Evolutionary conservation across 306 rosid species (phyloP), one percentile per base, ranked within the genome.

Genomic region (Rosa multiflora): DNA sequence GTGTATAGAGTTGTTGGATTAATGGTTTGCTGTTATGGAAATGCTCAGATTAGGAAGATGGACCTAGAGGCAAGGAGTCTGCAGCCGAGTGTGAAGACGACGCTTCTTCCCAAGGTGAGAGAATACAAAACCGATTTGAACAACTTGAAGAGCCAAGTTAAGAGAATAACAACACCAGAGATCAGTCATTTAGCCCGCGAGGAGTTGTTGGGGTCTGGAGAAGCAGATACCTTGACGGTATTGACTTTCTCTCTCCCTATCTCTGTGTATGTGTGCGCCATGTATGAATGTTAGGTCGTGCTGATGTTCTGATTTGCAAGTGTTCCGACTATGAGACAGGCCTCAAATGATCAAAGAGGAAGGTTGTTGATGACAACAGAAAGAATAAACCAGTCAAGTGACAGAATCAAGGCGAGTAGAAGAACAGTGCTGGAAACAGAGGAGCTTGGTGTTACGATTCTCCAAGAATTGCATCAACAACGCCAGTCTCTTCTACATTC

Each of bases 21-120:
- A 18, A 17, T 62, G 13, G 51, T 67, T 74, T 62, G 46, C 8
- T 42, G 48, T 67, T n/a, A 74, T 79, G 73, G 8, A 62, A 55
- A 70, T 71, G 21, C 76, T 48, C 80, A 87, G 95, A 75, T 90
- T 72, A 80, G 85, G 77, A 88, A 88, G 83, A 90, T 88, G 95
- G 95, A 90, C 79, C 92, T 88, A 26, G 95, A 90, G 79, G 92
- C 92, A 3, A 85, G 92, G 87, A 85, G 88, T 78, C 78, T 90
- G 83, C 92, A 84, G 83, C 88, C 92, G 69, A 84, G 79, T 78
- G 13, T 75, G 44, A 87, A 88, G 84, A 88, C 90, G 21, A 18
- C 83, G 20, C 88, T 90, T 77, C 90, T 88, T 66, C 87, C 81
- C 66, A 90, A 90, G 83, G 70, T 85, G 61, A 87, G 87, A 78